phyloP scores from a whole-genome alignment of 805 yeast genomes.

The Metschnikowia santaceciliae region DNA sequence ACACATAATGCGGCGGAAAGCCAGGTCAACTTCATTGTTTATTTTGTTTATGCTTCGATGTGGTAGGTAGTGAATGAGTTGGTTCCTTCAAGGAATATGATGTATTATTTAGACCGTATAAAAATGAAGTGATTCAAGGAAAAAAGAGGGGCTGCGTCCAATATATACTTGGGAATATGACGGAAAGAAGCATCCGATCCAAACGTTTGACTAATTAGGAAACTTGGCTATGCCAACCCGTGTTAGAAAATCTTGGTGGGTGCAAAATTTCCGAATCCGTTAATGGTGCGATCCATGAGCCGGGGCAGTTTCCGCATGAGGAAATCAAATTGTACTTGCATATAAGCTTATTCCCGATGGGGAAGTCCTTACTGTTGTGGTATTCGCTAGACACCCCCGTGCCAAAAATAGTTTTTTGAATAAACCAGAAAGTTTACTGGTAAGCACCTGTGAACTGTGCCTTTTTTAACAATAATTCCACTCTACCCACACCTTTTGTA shows the following conservation, averaged over 20 bases:
- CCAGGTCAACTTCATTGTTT: slow-evolving; percentile 13
- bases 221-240: background rate
- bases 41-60: background rate
- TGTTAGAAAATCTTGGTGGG: slow-evolving; percentile 5
- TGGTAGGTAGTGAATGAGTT: background rate
- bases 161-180: background rate
- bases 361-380: slow-evolving; percentile 1
- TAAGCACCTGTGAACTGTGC: background rate
- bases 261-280: slow-evolving; percentile 14
- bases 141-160: background rate
- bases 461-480: background rate
- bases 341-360: background rate
- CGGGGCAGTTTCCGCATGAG: slow-evolving; percentile 3
- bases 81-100: background rate
- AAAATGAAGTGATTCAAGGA: background rate
- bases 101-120: background rate
- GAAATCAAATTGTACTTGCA: slow-evolving; percentile 2
- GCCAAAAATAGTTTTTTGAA: background rate
- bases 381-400: background rate
- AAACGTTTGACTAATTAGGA: background rate
- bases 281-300: slow-evolving; percentile 1
- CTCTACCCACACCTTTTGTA: background rate
- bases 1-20: slow-evolving; percentile 9
- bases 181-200: background rate
- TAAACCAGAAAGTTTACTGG: background rate